phyloP scores from a whole-genome alignment of 1,139 yeast species.

The Pichia inconspicua region DNA sequence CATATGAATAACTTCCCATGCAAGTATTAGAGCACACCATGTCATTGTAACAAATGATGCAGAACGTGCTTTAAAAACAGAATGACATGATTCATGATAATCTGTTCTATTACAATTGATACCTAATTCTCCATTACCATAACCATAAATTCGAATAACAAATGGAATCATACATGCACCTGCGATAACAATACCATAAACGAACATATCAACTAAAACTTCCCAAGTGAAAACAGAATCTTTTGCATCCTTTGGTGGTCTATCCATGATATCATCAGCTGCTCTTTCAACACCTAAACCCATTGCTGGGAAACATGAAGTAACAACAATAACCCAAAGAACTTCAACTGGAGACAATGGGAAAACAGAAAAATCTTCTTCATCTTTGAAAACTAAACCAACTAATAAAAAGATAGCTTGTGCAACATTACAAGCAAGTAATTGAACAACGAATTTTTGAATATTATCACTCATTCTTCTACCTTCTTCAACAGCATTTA shows the following conservation, averaged over 20 bases:
- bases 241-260: constrained; percentile 53
- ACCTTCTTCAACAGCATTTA: constrained; percentile 76
- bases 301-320: constrained; percentile 82
- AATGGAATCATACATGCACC: constrained; percentile 62
- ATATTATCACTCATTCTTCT: constrained; percentile 75
- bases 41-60: constrained; percentile 81
- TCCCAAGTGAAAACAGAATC: constrained; percentile 63
- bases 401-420: constrained; percentile 65
- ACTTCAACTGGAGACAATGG: constrained; percentile 77
- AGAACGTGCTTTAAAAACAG: constrained; percentile 75
- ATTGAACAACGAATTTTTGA: constrained; percentile 74
- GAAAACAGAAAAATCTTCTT: constrained; percentile 54
- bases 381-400: constrained; percentile 65
- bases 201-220: constrained; percentile 64
- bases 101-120: constrained; percentile 48
- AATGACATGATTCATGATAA: constrained; percentile 41
- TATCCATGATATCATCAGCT: constrained; percentile 54
- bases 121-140: constrained; percentile 65
- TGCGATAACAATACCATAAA: constrained; percentile 71
- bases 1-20: constrained; percentile 86
- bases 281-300: constrained; percentile 75
- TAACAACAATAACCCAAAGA: constrained; percentile 70
- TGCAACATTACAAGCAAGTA: constrained; percentile 72
- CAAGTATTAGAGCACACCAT: constrained; percentile 80
- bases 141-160: constrained; percentile 56